Base-by-base conservation (phyloP, 2,329 filamentous ascomycete genomes). In the Cordyceps militaris region DNA sequence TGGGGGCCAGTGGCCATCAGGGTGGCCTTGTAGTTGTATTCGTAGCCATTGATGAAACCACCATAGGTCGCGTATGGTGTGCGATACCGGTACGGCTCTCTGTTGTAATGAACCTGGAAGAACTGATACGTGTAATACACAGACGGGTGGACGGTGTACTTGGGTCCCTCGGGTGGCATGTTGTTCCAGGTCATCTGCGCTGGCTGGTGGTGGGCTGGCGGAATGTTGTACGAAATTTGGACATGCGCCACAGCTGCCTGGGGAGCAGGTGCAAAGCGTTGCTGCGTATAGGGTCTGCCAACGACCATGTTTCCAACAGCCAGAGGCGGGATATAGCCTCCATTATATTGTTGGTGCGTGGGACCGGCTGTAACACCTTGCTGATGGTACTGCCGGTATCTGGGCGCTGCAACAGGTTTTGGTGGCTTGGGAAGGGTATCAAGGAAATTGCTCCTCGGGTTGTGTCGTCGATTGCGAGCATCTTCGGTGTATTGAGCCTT, bases 401-500 rank as follows among this genome's bases (percentile, higher is more conserved):
- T 62, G 16, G 67, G 61, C 11, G 56, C 56, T 24, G 67, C 73
- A 48, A 63, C 66, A 24, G 73, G 70, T 61, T 73, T 77, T 4
- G 70, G 65, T 4, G 78, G 76, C 63, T 82, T 83, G 53, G 76
- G 83, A 54, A 91, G 75, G 2, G 86, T 85, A 47, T 90, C 86
- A 67, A 91, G 71, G 70, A 87, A 92, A 67, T 87, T 88, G 63
- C 84, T 85, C 71, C 82, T 86, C 2, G 79, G 74, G 60, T 90
- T 89, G 70, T 90, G 80, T 47, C 75, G 75, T n/a, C 73, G 78
- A 13, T 72, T 78, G 9, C 66, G 62, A 44, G 81, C 83, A 72
- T 96, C 85, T 66, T 94, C 89, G 4, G 92, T 96, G 73, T 94
- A 99, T 69, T 95, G 91, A 26, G 91, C 87, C 70, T 87, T 91